Conservation (phyloP, 257 asterid genomes). For the Oldenlandia corymbosa region DNA sequence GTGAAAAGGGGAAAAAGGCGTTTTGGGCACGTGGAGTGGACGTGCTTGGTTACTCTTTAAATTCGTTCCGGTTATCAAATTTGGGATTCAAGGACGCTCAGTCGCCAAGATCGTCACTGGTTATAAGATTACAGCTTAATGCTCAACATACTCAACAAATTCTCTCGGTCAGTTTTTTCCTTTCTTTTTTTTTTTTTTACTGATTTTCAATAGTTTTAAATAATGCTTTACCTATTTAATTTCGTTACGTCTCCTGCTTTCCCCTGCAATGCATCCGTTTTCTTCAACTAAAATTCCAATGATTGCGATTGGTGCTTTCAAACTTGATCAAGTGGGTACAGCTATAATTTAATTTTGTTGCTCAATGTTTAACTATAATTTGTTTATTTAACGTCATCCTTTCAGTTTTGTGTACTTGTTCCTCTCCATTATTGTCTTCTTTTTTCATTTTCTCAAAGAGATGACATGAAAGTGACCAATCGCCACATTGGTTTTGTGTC, state of each 20-base stretch:
- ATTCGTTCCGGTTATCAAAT: conserved; percentile 60
- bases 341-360: too few species aligned
- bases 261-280: too few species aligned
- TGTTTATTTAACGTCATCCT: too few species aligned
- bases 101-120: conserved; percentile 53
- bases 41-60: conserved; percentile 73
- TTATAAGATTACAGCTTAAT: conserved; percentile 51
- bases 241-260: too few species aligned
- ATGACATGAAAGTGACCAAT: background rate
- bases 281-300: too few species aligned
- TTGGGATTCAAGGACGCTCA: conserved; percentile 42
- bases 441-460: too few species aligned
- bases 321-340: too few species aligned
- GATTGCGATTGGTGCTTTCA: too few species aligned
- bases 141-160: conserved; percentile 45
- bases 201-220: too few species aligned
- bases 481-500: background rate
- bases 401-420: too few species aligned
- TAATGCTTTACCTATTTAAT: background rate
- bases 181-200: background rate
- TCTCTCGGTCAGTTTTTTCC: conserved; percentile 48
- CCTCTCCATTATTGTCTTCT: background rate
- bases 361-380: too few species aligned
- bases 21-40: conserved; percentile 92
- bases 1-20: conserved; percentile 58